Evolutionary conservation across 2,329 filamentous ascomycete genomes (phyloP), one percentile per base, ranked within the genome.

Genomic region (Botrytis tulipae): DNA sequence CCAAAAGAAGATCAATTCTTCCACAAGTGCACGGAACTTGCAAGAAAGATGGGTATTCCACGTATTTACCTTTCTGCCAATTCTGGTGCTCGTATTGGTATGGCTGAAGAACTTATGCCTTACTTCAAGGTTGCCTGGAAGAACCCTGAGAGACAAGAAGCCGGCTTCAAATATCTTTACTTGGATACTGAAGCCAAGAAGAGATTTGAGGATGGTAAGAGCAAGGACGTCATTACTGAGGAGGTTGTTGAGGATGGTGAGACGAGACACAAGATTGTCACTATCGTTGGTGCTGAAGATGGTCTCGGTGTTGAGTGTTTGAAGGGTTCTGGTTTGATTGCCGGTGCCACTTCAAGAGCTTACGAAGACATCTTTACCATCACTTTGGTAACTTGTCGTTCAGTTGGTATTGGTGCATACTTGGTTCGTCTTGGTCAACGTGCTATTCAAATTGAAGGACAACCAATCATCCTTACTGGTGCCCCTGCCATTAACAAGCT

Each of bases 361-460:
- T 99, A 99, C 85, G 95, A 98, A 81, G 96, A 99, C 82, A 98
- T 99, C 83, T 99, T 99, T 86, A 99, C 96, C 74, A 92, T 98
- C 80, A 99, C 96, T 32, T 87, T 99, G 78, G 96, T 99, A 76
- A 99, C 96, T 76, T 99, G 96, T 85, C 92, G 96, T 82, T 99
- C 96, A 79, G 96, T 99, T 82, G 96, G 96, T 92, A 99, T 99
- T 77, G 96, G 96, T 89, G 96, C 96, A 70, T 99, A 99, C 85
- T 93, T 99, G 73, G 96, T 99, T 79, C 95, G 96, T 82, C 93
- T 99, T 75, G 96, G 96, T 74, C 96, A 99, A 85, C 94, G 96
- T 90, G 95, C 96, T 77, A 97, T 99, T 78, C 96, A 99, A 85
- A 97, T 99, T 78, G 96, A 99, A 84, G 96, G 96, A 74, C 96